These are phyloP conservation scores for Lineolata rhizophorae DNA, from an alignment of 495 filamentous ascomycete genomes.

Conservation along the genomic window DNA sequence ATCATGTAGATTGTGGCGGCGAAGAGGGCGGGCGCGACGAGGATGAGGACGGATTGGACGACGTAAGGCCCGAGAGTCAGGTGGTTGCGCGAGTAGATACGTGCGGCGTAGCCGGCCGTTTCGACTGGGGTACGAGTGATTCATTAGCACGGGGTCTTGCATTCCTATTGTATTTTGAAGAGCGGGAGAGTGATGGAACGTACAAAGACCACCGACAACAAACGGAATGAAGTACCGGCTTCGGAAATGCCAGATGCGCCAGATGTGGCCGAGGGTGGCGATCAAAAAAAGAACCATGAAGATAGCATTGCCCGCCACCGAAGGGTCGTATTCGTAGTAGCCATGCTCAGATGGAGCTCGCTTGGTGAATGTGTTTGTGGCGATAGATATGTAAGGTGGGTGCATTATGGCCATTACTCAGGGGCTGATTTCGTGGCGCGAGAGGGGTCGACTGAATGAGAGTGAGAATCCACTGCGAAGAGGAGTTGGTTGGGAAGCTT, in stretches of 20 bases:
- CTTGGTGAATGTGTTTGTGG: too few species aligned
- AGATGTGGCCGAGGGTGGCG: conserved; percentile 22
- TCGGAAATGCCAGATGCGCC: conserved; percentile 21
- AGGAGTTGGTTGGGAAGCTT: too few species aligned
- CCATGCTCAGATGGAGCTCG: too few species aligned
- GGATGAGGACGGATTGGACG: conserved; percentile 17
- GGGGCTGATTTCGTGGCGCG: too few species aligned
- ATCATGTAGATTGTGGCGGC: conserved; percentile 26
- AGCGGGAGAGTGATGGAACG: conserved; percentile 9
- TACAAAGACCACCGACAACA: conserved; percentile 29
- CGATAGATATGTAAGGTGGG: too few species aligned
- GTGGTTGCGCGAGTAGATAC: conserved; percentile 11
- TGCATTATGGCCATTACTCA: too few species aligned
- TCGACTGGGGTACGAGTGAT: conserved; percentile 18
- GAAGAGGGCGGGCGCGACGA: conserved; percentile 23
- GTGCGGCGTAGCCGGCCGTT: conserved; percentile 23
- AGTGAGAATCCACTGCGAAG: too few species aligned
- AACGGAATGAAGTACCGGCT: conserved; percentile 36
- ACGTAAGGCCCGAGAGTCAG: conserved; percentile 14
- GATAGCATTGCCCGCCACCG: conserved; percentile 25
- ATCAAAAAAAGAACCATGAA: conserved; percentile 27
- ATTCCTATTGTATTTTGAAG: conserved; percentile 3
- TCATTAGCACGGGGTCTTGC: not conserved
- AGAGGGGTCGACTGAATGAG: too few species aligned
- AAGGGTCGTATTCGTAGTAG: conserved; percentile 31